phyloP scores from a whole-genome alignment of 1,284 basidiomycete species.

The Grifola frondosa region DNA sequence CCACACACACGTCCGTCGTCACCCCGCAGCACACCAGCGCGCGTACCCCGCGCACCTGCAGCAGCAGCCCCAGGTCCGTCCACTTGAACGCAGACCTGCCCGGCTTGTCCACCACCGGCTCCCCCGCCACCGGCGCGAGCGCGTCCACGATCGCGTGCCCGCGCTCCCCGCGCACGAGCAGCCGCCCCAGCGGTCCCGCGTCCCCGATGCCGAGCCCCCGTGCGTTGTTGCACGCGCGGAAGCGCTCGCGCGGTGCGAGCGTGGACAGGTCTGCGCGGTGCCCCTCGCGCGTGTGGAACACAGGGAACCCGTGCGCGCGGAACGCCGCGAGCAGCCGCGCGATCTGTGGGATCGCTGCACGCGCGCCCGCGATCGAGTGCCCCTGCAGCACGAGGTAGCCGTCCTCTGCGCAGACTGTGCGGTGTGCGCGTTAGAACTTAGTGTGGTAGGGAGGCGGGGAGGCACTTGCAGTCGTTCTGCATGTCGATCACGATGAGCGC shows the following conservation, averaged over 20 bases:
- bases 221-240: slow-evolving; percentile 5
- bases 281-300: slow-evolving; percentile 13
- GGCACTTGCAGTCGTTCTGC: slow-evolving; percentile 12
- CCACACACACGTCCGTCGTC: slow-evolving; percentile 13
- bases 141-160: slow-evolving; percentile 9
- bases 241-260: slow-evolving; percentile 7
- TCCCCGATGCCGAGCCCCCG: slow-evolving; percentile 9
- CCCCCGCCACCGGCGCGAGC: slow-evolving; percentile 3
- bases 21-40: slow-evolving; percentile 10
- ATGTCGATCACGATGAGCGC: slow-evolving; percentile 11
- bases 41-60: slow-evolving; percentile 4
- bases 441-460: neutral
- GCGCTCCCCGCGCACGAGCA: slow-evolving; percentile 10
- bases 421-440: neutral
- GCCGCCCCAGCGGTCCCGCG: slow-evolving; percentile 4
- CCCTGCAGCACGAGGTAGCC: slow-evolving; percentile 9
- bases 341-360: slow-evolving; percentile 7
- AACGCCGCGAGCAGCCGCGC: slow-evolving; percentile 5
- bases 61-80: slow-evolving; percentile 12
- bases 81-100: slow-evolving; percentile 10
- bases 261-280: slow-evolving; percentile 13
- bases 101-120: slow-evolving; percentile 12
- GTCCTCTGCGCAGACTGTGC: slow-evolving; percentile 7
- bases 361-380: slow-evolving; percentile 2
- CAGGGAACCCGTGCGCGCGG: slow-evolving; percentile 4